Evolutionary conservation across 2,329 filamentous ascomycete genomes (phyloP), one percentile per base, ranked within the genome.

Genomic region (Fusarium succisae): DNA sequence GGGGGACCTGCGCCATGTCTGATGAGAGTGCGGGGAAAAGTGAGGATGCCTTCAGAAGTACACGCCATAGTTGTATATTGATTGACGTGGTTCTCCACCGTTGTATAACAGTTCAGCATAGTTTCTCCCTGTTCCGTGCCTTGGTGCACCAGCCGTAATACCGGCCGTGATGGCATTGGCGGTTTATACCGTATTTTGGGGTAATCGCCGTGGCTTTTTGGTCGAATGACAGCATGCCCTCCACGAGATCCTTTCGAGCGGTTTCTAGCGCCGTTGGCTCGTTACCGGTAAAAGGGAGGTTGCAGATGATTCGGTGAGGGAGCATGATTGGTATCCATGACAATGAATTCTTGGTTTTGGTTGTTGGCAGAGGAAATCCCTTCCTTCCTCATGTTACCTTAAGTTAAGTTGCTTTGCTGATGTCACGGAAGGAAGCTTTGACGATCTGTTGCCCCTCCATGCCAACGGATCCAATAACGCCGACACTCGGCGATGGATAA

Each of bases 211-310:
- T 53, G 28, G 24, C 53, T 30, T 41, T 51, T 48, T 70, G 41
- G 43, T 44, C 45, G 55, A 35, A 30, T 53, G 59, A 45, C 35
- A 22, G 28, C 51, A 63, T 72, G 35, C 30, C 63, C 37, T 57
- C 63, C 53, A 65, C 63, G 63, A 69, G 66, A 68, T 79, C 78
- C 78, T 66, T 79, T 79, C 72, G 78, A 79, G 78, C 77, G 78
- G 79, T 69, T 50, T 26, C 63, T 66, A 62, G 65, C 63, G 72
- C 43, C 45, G 62, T 78, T 77, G 74, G 63, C 63, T 73, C 50
- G 56, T 60, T 61, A 66, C 67, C 73, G 77, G 76, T 61, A 67
- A 74, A 77, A 79, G 70, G 78, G 77, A 78, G 73, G 63, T 76
- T 73, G 74, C 70, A 74, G 66, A 68, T 39, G 45, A 45, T 51